Base-by-base conservation (phyloP, 75 land plant species). In the Picea sitchensis region DNA sequence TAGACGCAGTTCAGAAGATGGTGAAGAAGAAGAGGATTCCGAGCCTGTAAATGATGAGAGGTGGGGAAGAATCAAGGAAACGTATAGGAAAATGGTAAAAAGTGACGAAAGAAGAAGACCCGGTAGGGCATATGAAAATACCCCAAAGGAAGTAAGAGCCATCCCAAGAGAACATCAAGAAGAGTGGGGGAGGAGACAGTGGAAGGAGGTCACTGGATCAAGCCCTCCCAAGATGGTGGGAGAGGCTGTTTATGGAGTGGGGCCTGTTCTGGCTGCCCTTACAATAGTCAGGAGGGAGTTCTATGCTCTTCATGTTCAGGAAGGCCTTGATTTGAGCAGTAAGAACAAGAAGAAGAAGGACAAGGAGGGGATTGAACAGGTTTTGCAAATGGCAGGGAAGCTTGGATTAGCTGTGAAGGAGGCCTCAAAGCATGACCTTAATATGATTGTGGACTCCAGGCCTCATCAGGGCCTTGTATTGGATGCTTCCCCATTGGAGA, bases 381-480 rank as follows among this genome's bases (percentile, higher is more conserved):
- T 93, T 9, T 72, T 95, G 60, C 85, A 82, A 76, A 79, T 91
- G 60, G 96, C 96, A 6, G 88, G 90, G 58, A 86, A 84, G 21
- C 68, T 85, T 2, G 98, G 90, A 4, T 64, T 97, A 79, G 86
- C 61, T 47, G 82, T 84, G 23, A 82, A 87, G 32, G 90, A 88
- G 58, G 58, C 81, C 14, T 86, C 96, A 14, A 97, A 97, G 82
- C 98, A 97, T 82, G 96, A 91, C 81, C 89, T 97, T n/a, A 97
- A 97, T 74, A 90, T 97, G 94, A 77, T 93, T 63, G 90, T 84
- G 69, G 99, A 93, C 82, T 93, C 90, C 72, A 76, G 98, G 44
- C 99, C 99, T 74, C 99, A 97, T 78, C 98, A 97, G 78, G 98
- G 99, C 3, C 76, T 97, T 77, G 91, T 95, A 51, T 84, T 97